Percentiles rank a stretch among this genome's conserved stretches.
These are phyloP conservation scores for Hydnomerulius pinastri DNA, from an alignment of 768 basidiomycete species.

Conservation along the genomic window DNA sequence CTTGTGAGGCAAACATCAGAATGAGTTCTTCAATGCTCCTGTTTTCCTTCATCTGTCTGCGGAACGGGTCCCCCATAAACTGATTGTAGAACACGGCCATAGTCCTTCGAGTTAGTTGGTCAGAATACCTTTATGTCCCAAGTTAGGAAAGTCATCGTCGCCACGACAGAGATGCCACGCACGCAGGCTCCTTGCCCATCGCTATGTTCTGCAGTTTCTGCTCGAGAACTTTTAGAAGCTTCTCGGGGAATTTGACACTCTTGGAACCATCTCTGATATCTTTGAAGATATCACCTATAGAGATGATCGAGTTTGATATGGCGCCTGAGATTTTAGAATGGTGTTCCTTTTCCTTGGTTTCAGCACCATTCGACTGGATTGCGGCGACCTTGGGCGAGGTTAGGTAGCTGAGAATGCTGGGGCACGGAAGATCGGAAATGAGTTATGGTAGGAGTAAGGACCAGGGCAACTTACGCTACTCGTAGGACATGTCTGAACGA, in stretches of 20 bases:
- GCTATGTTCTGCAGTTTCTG: slow-evolving; percentile 88
- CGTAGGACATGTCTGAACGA: slow-evolving; percentile 72
- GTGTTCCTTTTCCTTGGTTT: slow-evolving; percentile 62
- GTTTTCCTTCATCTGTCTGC: slow-evolving; percentile 91
- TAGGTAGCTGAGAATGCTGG: slow-evolving; percentile 72
- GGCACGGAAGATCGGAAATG: slow-evolving; percentile 11
- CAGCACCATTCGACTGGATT: slow-evolving; percentile 32
- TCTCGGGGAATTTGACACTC: slow-evolving; percentile 92
- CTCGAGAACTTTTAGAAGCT: slow-evolving; percentile 88
- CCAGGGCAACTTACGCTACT: slow-evolving; percentile 65
- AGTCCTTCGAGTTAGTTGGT: slow-evolving; percentile 85
- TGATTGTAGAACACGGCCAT: slow-evolving; percentile 94
- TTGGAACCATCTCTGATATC: slow-evolving; percentile 78
- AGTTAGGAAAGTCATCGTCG: slow-evolving; percentile 8
- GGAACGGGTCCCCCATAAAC: slow-evolving; percentile 82
- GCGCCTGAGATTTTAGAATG: slow-evolving; percentile 66
- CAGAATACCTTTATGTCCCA: slow-evolving; percentile 65
- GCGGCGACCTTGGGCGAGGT: slow-evolving; percentile 56
- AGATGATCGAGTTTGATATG: slow-evolving; percentile 53
- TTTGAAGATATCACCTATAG: slow-evolving; percentile 79
- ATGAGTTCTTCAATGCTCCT: slow-evolving; percentile 98
- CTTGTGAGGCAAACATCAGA: slow-evolving; percentile 91
- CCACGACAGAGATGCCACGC: slow-evolving; percentile 36
- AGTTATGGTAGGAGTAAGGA: background rate
- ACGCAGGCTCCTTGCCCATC: slow-evolving; percentile 91